phyloP scores from a whole-genome alignment of 2,329 filamentous ascomycete species.

The Fusarium veterinarium region DNA sequence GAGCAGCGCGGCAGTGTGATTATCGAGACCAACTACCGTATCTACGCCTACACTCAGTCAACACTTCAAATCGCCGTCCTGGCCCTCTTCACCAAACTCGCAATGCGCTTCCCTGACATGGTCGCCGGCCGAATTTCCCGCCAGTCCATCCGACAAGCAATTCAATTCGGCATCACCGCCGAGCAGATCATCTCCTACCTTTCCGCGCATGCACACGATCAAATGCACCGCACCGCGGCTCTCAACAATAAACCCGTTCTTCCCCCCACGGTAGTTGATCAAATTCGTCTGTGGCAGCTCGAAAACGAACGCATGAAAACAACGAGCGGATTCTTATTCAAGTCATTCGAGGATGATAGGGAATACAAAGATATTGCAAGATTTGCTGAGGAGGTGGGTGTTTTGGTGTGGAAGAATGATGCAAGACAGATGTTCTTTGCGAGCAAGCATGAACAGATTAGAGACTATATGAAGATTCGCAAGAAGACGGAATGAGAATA shows the following conservation, averaged over 20 bases:
- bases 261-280: slow-evolving; percentile 95
- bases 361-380: slow-evolving; percentile 78
- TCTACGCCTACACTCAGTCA: slow-evolving; percentile 96
- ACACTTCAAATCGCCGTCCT: slow-evolving; percentile 95
- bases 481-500: slow-evolving; percentile 59
- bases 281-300: slow-evolving; percentile 97
- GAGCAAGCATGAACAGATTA: slow-evolving; percentile 88
- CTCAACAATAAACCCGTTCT: slow-evolving; percentile 75
- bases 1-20: slow-evolving; percentile 85
- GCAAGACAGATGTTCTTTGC: slow-evolving; percentile 88
- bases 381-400: slow-evolving; percentile 91
- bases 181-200: slow-evolving; percentile 97
- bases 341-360: slow-evolving; percentile 79
- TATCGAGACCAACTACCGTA: slow-evolving; percentile 95
- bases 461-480: slow-evolving; percentile 78
- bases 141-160: slow-evolving; percentile 86
- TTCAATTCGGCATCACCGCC: slow-evolving; percentile 89
- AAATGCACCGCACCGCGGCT: slow-evolving; percentile 79
- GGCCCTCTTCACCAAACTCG: slow-evolving; percentile 86
- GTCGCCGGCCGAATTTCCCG: slow-evolving; percentile 92
- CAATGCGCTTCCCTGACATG: slow-evolving; percentile 93
- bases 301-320: slow-evolving; percentile 95
- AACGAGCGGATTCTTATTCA: slow-evolving; percentile 86
- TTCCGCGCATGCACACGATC: slow-evolving; percentile 90
- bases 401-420: slow-evolving; percentile 88